These are phyloP conservation scores for Leccinum olivaceopallidum DNA, from an alignment of 768 basidiomycete genomes.

Conservation along the genomic window DNA sequence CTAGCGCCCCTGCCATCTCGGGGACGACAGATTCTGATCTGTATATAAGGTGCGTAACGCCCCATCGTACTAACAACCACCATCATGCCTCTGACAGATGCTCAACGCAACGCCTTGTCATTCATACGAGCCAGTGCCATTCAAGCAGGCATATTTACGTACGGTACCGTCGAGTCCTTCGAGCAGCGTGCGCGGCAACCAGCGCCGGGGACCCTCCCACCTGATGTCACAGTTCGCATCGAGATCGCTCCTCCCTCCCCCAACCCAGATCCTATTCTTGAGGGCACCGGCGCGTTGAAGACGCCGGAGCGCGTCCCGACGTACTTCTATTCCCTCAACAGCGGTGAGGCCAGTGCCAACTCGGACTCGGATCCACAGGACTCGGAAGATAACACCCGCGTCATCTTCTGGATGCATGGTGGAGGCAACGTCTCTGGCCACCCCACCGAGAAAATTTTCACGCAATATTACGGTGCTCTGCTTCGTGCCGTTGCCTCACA, in stretches of 20 bases:
- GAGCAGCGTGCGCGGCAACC: conserved; percentile 16
- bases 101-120: conserved; percentile 13
- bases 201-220: conserved; percentile 2
- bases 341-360: neutral
- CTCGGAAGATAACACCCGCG: conserved; percentile 5
- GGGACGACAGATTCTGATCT: too few species aligned
- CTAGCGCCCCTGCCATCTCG: too few species aligned
- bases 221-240: conserved; percentile 14
- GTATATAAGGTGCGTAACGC: neutral
- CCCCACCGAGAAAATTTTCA: conserved; percentile 8
- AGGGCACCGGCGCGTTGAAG: conserved; percentile 5
- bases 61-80: neutral
- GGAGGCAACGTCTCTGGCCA: conserved; percentile 23
- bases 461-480: conserved; percentile 4
- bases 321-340: conserved; percentile 19
- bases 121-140: neutral
- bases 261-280: conserved; percentile 1
- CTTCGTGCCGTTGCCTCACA: conserved; percentile 12
- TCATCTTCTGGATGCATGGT: conserved; percentile 28
- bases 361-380: neutral
- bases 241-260: conserved; percentile 21
- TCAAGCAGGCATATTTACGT: rapidly evolving
- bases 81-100: conserved; percentile 16
- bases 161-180: conserved; percentile 7
- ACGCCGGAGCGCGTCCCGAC: conserved; percentile 21